These are phyloP conservation scores for Linum lewisii DNA, from an alignment of 345 rosid genomes.

Conservation along the genomic window DNA sequence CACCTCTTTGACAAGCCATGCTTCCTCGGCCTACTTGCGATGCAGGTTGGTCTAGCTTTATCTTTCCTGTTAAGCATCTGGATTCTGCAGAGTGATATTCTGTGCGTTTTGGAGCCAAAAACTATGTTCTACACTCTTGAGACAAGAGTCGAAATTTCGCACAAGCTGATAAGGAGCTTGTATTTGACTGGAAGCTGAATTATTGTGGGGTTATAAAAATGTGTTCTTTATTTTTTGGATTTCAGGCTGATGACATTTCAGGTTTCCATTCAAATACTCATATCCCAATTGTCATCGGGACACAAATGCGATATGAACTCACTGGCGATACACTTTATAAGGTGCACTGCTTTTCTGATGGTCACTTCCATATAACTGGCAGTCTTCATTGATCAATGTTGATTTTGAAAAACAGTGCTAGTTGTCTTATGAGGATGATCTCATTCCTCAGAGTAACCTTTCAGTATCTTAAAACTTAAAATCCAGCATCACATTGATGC, in stretches of 20 bases:
- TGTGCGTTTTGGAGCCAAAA: no score
- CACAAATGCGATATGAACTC: constrained; percentile 89
- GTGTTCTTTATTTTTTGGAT: constrained; percentile 12
- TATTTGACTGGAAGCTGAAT: no score
- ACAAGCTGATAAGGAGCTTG: no score
- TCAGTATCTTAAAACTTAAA: no score
- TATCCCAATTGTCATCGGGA: constrained; percentile 80
- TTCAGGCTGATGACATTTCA: constrained; percentile 79
- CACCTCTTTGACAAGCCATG: constrained; percentile 97
- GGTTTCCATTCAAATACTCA: constrained; percentile 89
- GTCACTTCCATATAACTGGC: no score
- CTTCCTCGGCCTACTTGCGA: constrained; percentile 87
- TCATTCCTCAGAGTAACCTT: not conserved
- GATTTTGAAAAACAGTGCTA: not conserved
- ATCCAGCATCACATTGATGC: no score
- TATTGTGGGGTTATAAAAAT: not conserved
- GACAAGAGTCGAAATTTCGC: no score
- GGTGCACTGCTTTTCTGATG: constrained; percentile 29
- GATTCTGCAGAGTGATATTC: no score
- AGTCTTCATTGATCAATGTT: not conserved
- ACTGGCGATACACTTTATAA: constrained; percentile 81
- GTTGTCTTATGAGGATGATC: constrained; percentile 2
- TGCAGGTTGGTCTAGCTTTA: constrained; percentile 33
- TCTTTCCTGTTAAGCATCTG: no score
- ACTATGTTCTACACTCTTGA: no score